Conservation (phyloP, 1,139 yeast species). For the Petasospora rhodanensis region DNA sequence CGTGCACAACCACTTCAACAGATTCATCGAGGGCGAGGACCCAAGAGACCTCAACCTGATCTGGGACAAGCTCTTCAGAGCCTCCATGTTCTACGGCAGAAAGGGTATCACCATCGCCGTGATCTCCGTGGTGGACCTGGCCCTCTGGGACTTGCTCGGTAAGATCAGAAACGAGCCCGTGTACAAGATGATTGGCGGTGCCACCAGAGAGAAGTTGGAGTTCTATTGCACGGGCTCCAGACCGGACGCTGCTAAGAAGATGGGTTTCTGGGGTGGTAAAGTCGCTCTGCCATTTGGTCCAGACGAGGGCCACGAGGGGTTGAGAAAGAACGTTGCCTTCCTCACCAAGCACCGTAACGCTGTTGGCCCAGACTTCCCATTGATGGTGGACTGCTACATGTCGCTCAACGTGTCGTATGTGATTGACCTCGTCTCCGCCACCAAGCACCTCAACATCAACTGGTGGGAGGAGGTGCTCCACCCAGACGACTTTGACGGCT, state of each 20-base stretch:
- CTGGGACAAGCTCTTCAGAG: conserved; percentile 46
- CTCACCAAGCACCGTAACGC: conserved; percentile 38
- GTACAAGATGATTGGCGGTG: conserved; percentile 47
- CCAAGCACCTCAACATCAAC: conserved; percentile 41
- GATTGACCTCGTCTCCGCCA: conserved; percentile 41
- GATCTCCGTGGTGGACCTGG: conserved; percentile 42
- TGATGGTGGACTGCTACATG: conserved; percentile 51
- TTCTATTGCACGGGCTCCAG: conserved; percentile 46
- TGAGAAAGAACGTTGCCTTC: conserved; percentile 41
- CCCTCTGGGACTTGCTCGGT: conserved; percentile 46
- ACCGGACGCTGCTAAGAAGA: conserved; percentile 41
- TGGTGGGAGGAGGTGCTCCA: conserved; percentile 49
- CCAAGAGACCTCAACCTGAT: conserved; percentile 41
- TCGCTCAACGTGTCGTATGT: conserved; percentile 42
- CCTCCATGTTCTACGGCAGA: conserved; percentile 47
- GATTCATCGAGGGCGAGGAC: conserved; percentile 42
- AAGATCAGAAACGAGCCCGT: conserved; percentile 46
- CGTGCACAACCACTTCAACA: conserved; percentile 40
- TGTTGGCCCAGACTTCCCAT: conserved; percentile 46
- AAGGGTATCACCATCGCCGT: conserved; percentile 45
- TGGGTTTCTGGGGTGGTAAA: conserved; percentile 50
- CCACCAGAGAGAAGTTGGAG: conserved; percentile 39
- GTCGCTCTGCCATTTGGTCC: conserved; percentile 48
- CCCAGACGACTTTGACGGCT: conserved; percentile 47
- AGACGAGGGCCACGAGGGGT: conserved; percentile 43